Evolutionary conservation across 306 rosid genomes (phyloP).

Genomic region (Vigna unguiculata): DNA sequence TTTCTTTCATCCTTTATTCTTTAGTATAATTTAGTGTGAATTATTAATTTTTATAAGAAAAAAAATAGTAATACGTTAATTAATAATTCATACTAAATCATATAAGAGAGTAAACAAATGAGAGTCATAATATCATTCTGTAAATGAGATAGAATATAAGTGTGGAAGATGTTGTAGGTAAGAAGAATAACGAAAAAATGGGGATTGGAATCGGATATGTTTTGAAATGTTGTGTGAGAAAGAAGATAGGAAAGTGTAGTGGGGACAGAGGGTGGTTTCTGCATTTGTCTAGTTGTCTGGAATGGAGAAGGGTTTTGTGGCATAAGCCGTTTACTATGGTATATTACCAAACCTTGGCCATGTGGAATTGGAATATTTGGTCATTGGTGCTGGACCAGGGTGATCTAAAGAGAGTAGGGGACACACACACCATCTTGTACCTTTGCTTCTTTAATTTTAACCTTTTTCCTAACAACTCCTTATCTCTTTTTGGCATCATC

Average conservation of each 20-base stretch:
- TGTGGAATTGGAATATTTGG: constrained; percentile 38
- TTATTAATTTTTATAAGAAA: no score
- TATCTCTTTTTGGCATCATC: neutral
- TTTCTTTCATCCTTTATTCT: no score
- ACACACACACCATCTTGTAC: constrained; percentile 5
- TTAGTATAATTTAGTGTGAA: no score
- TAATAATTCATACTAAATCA: no score
- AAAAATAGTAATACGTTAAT: no score
- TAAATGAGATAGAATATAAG: constrained; percentile 54
- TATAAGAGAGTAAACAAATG: no score
- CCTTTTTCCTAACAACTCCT: neutral
- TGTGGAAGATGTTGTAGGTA: constrained; percentile 69
- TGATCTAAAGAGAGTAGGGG: constrained; percentile 23
- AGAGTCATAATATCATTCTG: no score
- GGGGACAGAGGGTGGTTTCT: constrained; percentile 40
- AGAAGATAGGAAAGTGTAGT: constrained; percentile 26
- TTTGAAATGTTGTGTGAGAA: constrained; percentile 38
- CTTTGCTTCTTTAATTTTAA: constrained; percentile 10
- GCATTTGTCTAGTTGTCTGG: constrained; percentile 49
- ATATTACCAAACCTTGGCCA: neutral
- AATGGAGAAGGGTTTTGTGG: neutral
- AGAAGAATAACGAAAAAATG: constrained; percentile 51
- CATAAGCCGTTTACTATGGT: constrained; percentile 14
- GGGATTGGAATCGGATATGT: constrained; percentile 51
- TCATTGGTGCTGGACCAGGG: constrained; percentile 7